phyloP scores from a whole-genome alignment of 345 rosid species.

The Pistacia atlantica region DNA sequence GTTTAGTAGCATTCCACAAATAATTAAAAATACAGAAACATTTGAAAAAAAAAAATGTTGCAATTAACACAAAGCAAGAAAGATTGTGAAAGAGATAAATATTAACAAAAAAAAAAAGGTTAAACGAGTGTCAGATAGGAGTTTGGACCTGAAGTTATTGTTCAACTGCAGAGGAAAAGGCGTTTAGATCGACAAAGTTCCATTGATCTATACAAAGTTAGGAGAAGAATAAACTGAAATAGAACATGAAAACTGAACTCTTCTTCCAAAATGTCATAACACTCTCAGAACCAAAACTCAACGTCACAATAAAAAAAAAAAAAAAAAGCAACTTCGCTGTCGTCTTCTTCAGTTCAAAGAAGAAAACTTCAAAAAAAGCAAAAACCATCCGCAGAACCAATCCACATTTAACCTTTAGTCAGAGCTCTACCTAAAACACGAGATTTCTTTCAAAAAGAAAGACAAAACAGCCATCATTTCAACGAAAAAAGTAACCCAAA shows the following conservation, averaged over 20 bases:
- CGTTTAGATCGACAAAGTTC: constrained; percentile 4
- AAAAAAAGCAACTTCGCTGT: not conserved
- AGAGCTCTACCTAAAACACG: not conserved
- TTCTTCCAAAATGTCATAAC: not conserved
- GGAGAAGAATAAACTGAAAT: not conserved
- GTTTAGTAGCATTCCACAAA: not conserved
- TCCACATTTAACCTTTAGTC: not conserved
- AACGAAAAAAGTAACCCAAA: not conserved
- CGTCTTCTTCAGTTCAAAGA: not conserved
- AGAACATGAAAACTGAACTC: not conserved
- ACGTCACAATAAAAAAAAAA: not conserved
- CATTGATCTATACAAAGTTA: not conserved
- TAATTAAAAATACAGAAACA: not conserved
- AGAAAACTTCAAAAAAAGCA: not conserved
- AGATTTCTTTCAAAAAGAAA: not conserved
- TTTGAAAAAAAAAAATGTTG: not conserved
- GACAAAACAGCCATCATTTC: not conserved
- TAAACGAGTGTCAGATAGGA: not conserved
- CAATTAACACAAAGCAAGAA: not conserved
- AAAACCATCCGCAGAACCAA: not conserved
- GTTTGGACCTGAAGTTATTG: not conserved
- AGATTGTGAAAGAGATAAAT: not conserved
- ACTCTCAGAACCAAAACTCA: not conserved
- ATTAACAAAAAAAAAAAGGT: not conserved
- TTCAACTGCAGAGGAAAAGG: not conserved